Conservation (phyloP, 2,329 filamentous ascomycete genomes). For the Didymella segeticola region DNA sequence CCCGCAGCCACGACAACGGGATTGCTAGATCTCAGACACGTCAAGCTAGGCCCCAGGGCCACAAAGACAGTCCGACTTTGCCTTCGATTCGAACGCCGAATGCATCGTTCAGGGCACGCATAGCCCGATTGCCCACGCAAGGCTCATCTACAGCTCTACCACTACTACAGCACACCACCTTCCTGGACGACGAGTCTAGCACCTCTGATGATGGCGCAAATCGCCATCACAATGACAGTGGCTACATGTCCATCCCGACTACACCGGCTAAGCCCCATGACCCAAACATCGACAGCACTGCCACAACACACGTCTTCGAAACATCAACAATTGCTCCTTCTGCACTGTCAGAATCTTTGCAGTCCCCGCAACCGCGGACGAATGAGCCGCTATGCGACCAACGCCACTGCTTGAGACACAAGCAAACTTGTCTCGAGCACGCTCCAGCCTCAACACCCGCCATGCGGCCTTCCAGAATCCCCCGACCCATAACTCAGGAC, state of each 20-base stretch:
- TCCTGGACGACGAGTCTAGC: not conserved
- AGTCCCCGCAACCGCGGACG: not conserved
- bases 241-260: not conserved
- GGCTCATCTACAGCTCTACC: not conserved
- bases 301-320: not conserved
- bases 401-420: slow-evolving; percentile 10
- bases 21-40: not conserved
- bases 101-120: not conserved
- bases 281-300: no score
- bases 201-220: not conserved
- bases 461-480: not conserved
- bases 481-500: not conserved
- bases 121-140: not conserved
- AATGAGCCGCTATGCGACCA: not conserved
- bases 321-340: not conserved
- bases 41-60: not conserved
- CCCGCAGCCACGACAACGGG: not conserved
- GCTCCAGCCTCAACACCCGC: not conserved
- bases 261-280: not conserved
- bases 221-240: not conserved
- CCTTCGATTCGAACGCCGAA: not conserved
- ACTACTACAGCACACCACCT: not conserved
- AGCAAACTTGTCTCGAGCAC: slow-evolving; percentile 8
- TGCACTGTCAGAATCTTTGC: not conserved
- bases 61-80: not conserved